Conservation (phyloP, 139 green algal species). For the Coelastrella sp. region DNA sequence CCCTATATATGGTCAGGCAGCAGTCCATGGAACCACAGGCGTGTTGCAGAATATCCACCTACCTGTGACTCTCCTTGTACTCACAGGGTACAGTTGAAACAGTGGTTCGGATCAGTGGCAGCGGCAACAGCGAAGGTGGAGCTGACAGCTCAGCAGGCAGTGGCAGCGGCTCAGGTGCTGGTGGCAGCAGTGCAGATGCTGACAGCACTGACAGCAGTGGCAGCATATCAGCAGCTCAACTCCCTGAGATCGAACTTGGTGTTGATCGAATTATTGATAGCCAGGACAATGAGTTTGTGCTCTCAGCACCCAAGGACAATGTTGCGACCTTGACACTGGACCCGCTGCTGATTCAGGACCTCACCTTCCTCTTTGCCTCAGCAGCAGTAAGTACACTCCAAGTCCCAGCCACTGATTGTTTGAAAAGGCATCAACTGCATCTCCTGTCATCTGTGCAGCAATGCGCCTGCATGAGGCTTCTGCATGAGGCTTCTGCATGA, state of each 20-base stretch:
- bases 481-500: background rate
- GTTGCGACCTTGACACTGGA: constrained; percentile 91
- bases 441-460: background rate
- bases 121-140: background rate
- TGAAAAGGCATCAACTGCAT: background rate
- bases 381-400: constrained; percentile 54
- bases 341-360: constrained; percentile 86
- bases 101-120: constrained; percentile 56
- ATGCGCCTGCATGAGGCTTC: background rate
- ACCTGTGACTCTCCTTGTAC: background rate
- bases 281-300: constrained; percentile 98
- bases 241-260: constrained; percentile 58
- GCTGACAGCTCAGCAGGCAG: constrained; percentile 3
- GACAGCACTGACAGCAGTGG: background rate
- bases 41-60: too few species aligned
- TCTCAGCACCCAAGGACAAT: constrained; percentile 91
- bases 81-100: constrained; percentile 59
- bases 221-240: background rate
- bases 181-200: background rate
- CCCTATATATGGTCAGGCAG: too few species aligned
- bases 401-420: background rate
- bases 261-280: constrained; percentile 96
- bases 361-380: constrained; percentile 81
- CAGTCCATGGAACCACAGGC: too few species aligned
- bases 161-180: background rate